Base-by-base conservation (phyloP, 768 basidiomycete genomes). In the Hericium alpestre region DNA sequence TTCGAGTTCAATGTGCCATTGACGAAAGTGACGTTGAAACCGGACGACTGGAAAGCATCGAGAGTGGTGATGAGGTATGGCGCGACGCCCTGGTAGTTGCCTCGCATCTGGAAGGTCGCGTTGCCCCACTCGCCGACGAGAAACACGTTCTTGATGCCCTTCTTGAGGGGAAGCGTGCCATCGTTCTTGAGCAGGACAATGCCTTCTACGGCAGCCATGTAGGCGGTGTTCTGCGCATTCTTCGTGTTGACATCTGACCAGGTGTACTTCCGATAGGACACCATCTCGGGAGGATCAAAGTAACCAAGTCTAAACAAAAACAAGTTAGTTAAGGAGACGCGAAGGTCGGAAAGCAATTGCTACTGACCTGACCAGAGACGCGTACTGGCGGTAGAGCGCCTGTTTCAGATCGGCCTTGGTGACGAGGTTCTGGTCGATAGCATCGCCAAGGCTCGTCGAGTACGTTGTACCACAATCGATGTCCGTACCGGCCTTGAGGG, bases 171-270 rank as follows among this genome's bases (percentile, higher is more conserved):
- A 1, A 87, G 70, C 6, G 74, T 75, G 15, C 76, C 78, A 56
- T 83, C 80, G 62, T 85, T 87, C 71, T 86, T 85, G 15, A 86
- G 70, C 7, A 86, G 71, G n/a, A 80, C 80, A 2, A 82, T 73
- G 22, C 80, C 79, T 63, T 81, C 78, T 4, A 75, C 67, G 3
- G 80, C 80, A 22, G 77, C 79, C 54, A 71, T 70, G 62, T 78
- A 69, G 2, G 80, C 80, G 13, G 82, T 71, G 12, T 71, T 62
- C 58, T 78, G 78, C 1, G 80, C 74, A 5, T 64, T 52, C 3
- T 75, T 73, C 0, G 73, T 74, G 64, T 80, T 78, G 60, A 83
- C 72, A 56, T 77, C 72, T 4, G 69, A 66, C 74, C 76, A 81
- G 38, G 61, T 65, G n/a, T 81, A 69, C 59, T 77, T 74, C 1